Evolutionary conservation across 495 filamentous ascomycete genomes (phyloP).

Genomic region (Aspergillus saccharolyticus): DNA sequence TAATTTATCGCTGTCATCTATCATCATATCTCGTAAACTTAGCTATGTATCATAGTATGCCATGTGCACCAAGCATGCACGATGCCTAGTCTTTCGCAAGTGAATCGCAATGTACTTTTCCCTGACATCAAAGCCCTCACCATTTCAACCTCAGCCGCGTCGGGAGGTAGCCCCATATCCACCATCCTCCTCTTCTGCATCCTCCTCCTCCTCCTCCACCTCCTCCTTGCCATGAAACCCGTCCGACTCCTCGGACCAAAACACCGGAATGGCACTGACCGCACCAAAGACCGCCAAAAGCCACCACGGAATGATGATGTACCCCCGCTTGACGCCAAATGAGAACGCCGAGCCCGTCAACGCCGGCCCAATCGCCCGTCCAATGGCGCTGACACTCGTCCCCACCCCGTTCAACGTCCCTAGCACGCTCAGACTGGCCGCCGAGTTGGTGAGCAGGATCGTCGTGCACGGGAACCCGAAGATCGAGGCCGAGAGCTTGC

Average conservation of each 20-base stretch:
- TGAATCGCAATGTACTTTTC: too few species aligned
- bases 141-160: too few species aligned
- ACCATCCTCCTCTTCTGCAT: constrained; percentile 14
- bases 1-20: neutral
- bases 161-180: constrained; percentile 12
- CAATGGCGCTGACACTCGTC: constrained; percentile 71
- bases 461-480: constrained; percentile 83
- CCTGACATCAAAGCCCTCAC: too few species aligned
- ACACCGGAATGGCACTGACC: constrained; percentile 60
- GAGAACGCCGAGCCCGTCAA: constrained; percentile 61
- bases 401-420: constrained; percentile 89
- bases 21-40: neutral
- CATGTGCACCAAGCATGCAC: neutral
- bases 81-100: too few species aligned
- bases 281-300: constrained; percentile 53
- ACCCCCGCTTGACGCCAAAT: constrained; percentile 63
- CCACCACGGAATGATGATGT: constrained; percentile 78
- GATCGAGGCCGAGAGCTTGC: constrained; percentile 66
- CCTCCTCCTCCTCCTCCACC: constrained; percentile 24
- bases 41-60: neutral
- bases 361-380: constrained; percentile 72
- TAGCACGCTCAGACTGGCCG: constrained; percentile 64
- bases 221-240: constrained; percentile 51
- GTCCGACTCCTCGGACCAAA: constrained; percentile 69
- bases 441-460: constrained; percentile 88